Base-by-base conservation (phyloP, 306 rosid genomes). In the Luffa acutangula region DNA sequence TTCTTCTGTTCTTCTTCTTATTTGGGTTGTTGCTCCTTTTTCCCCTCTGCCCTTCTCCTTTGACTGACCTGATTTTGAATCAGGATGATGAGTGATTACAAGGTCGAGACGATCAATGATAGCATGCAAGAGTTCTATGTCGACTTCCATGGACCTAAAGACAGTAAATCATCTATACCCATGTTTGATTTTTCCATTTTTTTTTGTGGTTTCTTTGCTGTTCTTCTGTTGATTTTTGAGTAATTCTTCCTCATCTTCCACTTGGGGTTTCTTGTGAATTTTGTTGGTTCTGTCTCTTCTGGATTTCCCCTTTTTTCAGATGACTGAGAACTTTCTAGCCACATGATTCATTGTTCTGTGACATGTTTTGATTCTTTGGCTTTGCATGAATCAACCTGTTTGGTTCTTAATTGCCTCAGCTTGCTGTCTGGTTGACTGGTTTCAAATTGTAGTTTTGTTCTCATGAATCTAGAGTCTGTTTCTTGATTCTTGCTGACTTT, bases 71-170 rank as follows among this genome's bases (percentile, higher is more conserved):
- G 76, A 12, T 41, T 79, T 21, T 83, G 84, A 56, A 71, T 85
- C 81, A 93, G 97, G 97, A 90, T 91, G 97, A 93, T 93, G 98
- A 90, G 91, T 81, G 96, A 89, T 89, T 90, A 90, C 81, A 90
- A 88, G 86, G 97, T 91, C 77, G 97, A 93, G 82, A 91, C 83
- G 87, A 81, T 88, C 90, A 81, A 90, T 78, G 96, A 93, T 86
- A 83, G 85, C 86, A 89, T 89, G 89, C 96, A 88, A 60, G 93
- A 91, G 83, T 90, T 93, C 76, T 87, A 73, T 86, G 94, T 93
- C 20, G 88, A 93, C 82, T 91, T 93, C 48, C 90, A 88, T 41
- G 97, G 98, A 9, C 97, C 96, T 51, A 88, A 89, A 89, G 91
- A 92, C 54, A 90, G 97, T 93, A 86, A 85, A 67, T 81, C 81